phyloP scores from a whole-genome alignment of 2,329 filamentous ascomycete genomes.

The Bipolaris bicolor region DNA sequence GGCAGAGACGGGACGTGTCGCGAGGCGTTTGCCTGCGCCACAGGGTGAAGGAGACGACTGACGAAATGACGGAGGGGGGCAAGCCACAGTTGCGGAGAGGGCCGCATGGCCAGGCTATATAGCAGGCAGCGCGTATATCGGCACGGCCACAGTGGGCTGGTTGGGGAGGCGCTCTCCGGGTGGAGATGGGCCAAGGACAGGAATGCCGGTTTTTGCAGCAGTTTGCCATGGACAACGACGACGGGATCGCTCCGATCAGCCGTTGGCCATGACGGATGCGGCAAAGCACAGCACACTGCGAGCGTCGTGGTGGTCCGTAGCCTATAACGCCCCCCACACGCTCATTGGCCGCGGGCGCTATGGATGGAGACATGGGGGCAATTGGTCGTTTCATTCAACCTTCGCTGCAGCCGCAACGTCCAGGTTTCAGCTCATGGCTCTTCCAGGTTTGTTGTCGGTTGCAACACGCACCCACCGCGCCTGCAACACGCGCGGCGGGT shows the following conservation, averaged over 20 bases:
- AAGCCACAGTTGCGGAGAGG: background rate
- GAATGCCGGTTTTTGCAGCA: conserved; percentile 11
- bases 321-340: conserved; percentile 16
- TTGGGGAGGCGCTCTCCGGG: background rate
- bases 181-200: conserved; percentile 1
- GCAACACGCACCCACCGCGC: conserved; percentile 21
- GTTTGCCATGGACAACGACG: conserved; percentile 16
- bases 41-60: no score
- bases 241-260: conserved; percentile 29
- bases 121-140: conserved; percentile 5
- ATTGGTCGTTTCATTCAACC: conserved; percentile 35
- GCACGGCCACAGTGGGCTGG: conserved; percentile 6
- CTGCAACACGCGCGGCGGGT: no score
- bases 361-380: conserved; percentile 29
- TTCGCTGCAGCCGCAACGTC: conserved; percentile 25
- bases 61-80: background rate
- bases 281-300: conserved; percentile 35
- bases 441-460: conserved; percentile 47
- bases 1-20: background rate
- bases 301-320: conserved; percentile 23
- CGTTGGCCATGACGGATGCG: conserved; percentile 28
- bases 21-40: background rate
- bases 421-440: conserved; percentile 40
- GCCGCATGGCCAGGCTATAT: conserved; percentile 4
- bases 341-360: conserved; percentile 33